Evolutionary conservation across 2,329 filamentous ascomycete genomes (phyloP).

Genomic region (Aschersonia sp.): DNA sequence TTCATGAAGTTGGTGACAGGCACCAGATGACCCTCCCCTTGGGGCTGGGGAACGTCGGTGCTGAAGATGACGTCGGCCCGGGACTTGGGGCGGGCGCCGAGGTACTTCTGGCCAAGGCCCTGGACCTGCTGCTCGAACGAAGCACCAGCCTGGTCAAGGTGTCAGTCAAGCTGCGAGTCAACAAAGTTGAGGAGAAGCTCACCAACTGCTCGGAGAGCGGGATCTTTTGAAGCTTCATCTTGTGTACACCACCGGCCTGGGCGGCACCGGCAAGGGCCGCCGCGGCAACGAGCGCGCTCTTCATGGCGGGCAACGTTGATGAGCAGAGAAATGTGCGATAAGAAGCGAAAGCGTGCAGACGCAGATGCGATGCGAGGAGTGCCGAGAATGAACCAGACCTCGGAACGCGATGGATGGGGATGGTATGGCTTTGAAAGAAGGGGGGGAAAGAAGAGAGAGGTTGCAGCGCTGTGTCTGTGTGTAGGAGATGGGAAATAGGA

Average conservation of each 20-base stretch:
- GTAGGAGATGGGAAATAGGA: too few relatives aligned
- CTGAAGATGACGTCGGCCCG: constrained; percentile 70
- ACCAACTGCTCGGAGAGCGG: constrained; percentile 86
- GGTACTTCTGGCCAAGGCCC: constrained; percentile 88
- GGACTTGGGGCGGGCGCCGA: constrained; percentile 56
- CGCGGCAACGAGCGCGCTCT: constrained; percentile 67
- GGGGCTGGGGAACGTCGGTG: constrained; percentile 49
- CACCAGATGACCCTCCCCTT: constrained; percentile 56
- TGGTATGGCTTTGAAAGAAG: too few relatives aligned
- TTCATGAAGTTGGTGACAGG: constrained; percentile 97
- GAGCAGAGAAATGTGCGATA: neutral
- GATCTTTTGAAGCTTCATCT: constrained; percentile 96
- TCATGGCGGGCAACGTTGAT: constrained; percentile 48
- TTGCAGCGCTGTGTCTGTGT: too few relatives aligned
- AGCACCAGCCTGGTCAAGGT: constrained; percentile 44
- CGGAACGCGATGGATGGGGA: too few relatives aligned
- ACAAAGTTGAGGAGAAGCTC: constrained; percentile 19
- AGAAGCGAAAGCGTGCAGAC: neutral
- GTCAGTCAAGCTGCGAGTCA: constrained; percentile 1
- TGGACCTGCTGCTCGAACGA: constrained; percentile 71
- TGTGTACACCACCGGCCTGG: constrained; percentile 68
- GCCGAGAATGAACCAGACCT: neutral
- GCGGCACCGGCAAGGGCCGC: constrained; percentile 70
- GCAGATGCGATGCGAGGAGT: neutral
- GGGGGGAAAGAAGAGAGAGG: too few relatives aligned